Conservation (phyloP, 768 basidiomycete genomes). For the Termitomyces sp. region DNA sequence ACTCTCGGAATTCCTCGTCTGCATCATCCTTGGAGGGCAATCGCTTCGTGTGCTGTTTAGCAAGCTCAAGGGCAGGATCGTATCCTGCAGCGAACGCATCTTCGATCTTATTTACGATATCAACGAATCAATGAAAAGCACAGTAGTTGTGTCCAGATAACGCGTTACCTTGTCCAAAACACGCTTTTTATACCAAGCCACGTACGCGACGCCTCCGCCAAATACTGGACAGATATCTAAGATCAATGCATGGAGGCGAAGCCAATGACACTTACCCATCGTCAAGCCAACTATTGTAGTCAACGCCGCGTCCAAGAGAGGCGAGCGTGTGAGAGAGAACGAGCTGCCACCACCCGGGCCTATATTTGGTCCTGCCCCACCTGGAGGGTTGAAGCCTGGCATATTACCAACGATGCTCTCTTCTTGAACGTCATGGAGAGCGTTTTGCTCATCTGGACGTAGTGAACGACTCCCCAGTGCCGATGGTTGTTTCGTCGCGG, state of each 20-base stretch:
- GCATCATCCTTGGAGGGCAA: conserved; percentile 24
- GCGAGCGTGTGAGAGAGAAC: conserved; percentile 37
- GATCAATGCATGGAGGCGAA: background rate
- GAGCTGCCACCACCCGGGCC: conserved; percentile 24
- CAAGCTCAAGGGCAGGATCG: conserved; percentile 78
- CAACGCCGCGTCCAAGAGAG: conserved; percentile 51
- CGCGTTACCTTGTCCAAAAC: conserved; percentile 69
- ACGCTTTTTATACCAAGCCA: conserved; percentile 78
- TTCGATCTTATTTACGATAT: conserved; percentile 53
- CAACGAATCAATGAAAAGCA: background rate
- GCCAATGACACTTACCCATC: conserved; percentile 40
- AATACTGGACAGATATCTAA: conserved; percentile 51
- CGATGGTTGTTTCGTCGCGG: conserved; percentile 5
- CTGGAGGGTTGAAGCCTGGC: conserved; percentile 40
- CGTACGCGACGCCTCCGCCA: conserved; percentile 66
- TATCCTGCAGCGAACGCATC: conserved; percentile 76
- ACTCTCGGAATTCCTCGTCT: conserved; percentile 22
- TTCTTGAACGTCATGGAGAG: conserved; percentile 41
- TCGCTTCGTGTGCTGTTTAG: conserved; percentile 39
- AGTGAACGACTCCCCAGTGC: conserved; percentile 9
- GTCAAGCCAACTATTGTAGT: conserved; percentile 61
- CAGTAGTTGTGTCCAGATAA: background rate
- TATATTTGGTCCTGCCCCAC: conserved; percentile 28
- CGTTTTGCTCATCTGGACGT: conserved; percentile 1
- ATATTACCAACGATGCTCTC: conserved; percentile 32